Percentiles rank a stretch among this genome's conserved stretches.
These are phyloP conservation scores for Xylariaceae sp. DNA, from an alignment of 2,329 filamentous ascomycete genomes.

Conservation along the genomic window DNA sequence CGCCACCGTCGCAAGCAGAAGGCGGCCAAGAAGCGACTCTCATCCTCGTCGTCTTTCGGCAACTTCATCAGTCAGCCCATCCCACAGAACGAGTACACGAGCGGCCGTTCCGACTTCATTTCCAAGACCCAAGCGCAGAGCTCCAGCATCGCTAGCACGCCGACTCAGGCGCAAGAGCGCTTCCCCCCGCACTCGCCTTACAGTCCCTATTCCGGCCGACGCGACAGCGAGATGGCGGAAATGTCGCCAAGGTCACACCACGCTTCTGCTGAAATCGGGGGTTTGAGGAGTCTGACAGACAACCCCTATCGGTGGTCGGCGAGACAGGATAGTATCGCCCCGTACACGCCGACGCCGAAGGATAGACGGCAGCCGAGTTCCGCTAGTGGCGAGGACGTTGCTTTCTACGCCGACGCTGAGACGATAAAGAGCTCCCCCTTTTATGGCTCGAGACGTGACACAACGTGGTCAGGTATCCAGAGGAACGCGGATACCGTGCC, in stretches of 20 bases:
- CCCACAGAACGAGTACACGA: conserved; percentile 22
- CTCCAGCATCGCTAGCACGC: conserved; percentile 15
- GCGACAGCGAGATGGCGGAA: conserved; percentile 17
- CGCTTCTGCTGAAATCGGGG: conserved; percentile 23
- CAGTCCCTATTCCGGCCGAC: conserved; percentile 15
- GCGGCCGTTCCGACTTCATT: conserved; percentile 23
- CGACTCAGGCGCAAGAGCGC: conserved; percentile 6
- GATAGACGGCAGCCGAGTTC: conserved; percentile 6
- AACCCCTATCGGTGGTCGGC: background rate
- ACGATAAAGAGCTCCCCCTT: conserved; percentile 10
- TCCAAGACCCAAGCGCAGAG: conserved; percentile 18
- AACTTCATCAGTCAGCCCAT: conserved; percentile 26
- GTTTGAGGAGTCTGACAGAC: conserved; percentile 22
- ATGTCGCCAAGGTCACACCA: conserved; percentile 23
- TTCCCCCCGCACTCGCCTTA: conserved; percentile 23
- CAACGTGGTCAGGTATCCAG: conserved; percentile 25
- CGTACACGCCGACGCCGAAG: background rate
- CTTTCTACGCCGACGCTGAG: conserved; percentile 24
- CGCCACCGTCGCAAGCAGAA: conserved; percentile 17
- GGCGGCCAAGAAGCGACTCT: conserved; percentile 7
- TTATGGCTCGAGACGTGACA: conserved; percentile 7
- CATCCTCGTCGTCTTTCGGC: conserved; percentile 19
- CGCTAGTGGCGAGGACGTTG: conserved; percentile 23
- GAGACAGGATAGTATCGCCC: background rate
- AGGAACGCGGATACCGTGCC: conserved; percentile 13